Conservation (phyloP, 2,329 filamentous ascomycete species). For the Pseudogymnoascus sp. region DNA sequence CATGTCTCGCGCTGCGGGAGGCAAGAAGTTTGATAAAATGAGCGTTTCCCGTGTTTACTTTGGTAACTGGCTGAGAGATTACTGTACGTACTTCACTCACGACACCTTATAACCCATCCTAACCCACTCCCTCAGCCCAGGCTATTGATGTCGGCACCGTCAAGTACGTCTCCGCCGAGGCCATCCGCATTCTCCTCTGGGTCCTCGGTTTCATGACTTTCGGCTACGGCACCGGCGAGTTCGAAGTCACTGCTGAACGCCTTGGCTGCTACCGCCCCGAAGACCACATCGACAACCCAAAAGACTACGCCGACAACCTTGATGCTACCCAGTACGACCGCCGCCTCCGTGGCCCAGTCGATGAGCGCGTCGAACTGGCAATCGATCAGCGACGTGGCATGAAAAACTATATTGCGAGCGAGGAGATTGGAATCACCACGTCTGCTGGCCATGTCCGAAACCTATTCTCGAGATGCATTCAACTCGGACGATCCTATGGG, state of each 20-base stretch:
- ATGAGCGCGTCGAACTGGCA: conserved; percentile 69
- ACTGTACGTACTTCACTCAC: conserved; percentile 40
- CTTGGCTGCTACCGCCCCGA: conserved; percentile 75
- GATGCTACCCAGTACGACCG: conserved; percentile 77
- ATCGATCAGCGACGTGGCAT: conserved; percentile 69
- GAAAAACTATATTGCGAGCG: conserved; percentile 94
- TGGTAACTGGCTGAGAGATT: conserved; percentile 91
- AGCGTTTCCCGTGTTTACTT: conserved; percentile 88
- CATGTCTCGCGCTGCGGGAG: conserved; percentile 52
- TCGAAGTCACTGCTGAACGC: conserved; percentile 72
- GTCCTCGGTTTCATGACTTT: conserved; percentile 86
- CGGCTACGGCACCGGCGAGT: conserved; percentile 75
- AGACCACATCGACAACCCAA: conserved; percentile 72
- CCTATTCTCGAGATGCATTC: conserved; percentile 65
- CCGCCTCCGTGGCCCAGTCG: conserved; percentile 72
- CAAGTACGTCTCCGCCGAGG: conserved; percentile 83
- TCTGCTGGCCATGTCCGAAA: conserved; percentile 69
- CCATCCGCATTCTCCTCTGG: conserved; percentile 82
- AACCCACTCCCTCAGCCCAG: conserved; percentile 43
- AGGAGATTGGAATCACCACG: conserved; percentile 68
- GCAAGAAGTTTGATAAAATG: conserved; percentile 82
- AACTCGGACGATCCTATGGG: conserved; percentile 70
- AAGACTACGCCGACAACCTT: conserved; percentile 80
- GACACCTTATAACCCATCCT: neutral
- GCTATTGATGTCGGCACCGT: conserved; percentile 89